Evolutionary conservation across 192 early-diverging fungal species (phyloP), one percentile per base, ranked within the genome.

Genomic region (Coemansia erecta): DNA sequence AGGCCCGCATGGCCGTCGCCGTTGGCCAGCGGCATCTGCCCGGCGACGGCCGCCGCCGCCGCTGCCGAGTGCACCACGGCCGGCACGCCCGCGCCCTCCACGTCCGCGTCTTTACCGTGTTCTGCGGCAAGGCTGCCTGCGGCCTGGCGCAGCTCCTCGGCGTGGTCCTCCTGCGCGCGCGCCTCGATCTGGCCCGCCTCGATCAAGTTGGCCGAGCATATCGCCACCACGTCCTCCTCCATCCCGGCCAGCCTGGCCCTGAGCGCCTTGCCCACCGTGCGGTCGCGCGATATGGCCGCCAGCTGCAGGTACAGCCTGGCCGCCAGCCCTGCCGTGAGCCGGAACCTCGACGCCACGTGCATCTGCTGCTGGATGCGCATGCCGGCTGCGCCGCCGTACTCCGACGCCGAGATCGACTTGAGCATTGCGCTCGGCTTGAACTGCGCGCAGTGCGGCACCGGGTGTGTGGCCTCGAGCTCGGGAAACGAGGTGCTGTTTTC

Each of bases 101-200:
- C n/a, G n/a, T n/a, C n/a, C n/a, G n/a, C n/a, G n/a, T n/a, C n/a
- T n/a, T n/a, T n/a, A n/a, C n/a, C n/a, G n/a, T n/a, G n/a, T n/a
- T n/a, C n/a, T n/a, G n/a, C n/a, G n/a, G n/a, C n/a, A 19, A 21
- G 4, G 13, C 18, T 47, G 45, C 14, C 18, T 22, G 11, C 10
- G 6, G 17, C 18, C 45, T 3, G 2, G 18, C 11, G n/a, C 45
- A 28, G 19, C 1, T 40, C 11, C 37, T 26, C 47, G 7, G 53
- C 47, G 17, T 55, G 62, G 33, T 52, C 43, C 13, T 58, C 67
- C 43, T 66, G 68, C 11, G 74, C 68, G 23, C 65, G 68, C 26
- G 49, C 51, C 52, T 78, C 75, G n/a, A 78, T 50, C 62, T 78
- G 69, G 8, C 56, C 55, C 12, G 75, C 75, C 56, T 78, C 75